These are phyloP conservation scores for Candida neerlandica DNA, from an alignment of 1,139 yeast species.

Conservation along the genomic window DNA sequence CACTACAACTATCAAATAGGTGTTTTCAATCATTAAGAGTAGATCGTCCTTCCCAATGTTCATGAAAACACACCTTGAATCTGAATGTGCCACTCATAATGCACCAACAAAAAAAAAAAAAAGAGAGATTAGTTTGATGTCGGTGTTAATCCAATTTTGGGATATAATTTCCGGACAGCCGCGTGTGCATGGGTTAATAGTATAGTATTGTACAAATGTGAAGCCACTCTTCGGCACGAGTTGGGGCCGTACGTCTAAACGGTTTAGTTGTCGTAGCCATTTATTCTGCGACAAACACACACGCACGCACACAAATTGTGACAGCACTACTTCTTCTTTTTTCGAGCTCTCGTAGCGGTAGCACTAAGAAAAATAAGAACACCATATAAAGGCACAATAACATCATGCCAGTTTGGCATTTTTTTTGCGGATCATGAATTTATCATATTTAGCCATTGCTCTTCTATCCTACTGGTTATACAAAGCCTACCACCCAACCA, in stretches of 20 bases:
- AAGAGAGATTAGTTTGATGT: too few species aligned
- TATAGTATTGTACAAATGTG: too few species aligned
- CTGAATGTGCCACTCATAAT: too few species aligned
- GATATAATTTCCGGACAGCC: too few species aligned
- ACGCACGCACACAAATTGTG: background rate
- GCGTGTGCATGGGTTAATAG: too few species aligned
- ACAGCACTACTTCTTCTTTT: background rate
- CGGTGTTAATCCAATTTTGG: too few species aligned
- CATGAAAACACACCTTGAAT: too few species aligned
- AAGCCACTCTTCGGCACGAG: background rate
- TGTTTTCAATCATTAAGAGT: too few species aligned
- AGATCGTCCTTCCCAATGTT: too few species aligned
- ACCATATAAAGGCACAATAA: background rate
- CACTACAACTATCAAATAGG: too few species aligned
- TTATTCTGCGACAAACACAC: background rate
- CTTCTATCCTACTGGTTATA: constrained; percentile 6
- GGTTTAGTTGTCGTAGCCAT: background rate
- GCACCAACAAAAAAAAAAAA: too few species aligned
- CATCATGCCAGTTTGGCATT: background rate
- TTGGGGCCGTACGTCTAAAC: background rate
- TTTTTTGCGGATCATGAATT: background rate
- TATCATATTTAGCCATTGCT: constrained; percentile 6
- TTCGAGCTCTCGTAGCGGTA: background rate
- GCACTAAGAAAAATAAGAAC: background rate
- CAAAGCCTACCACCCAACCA: constrained; percentile 6